Base-by-base conservation (phyloP, 805 yeast species). In the Ogataea degrootiae region DNA sequence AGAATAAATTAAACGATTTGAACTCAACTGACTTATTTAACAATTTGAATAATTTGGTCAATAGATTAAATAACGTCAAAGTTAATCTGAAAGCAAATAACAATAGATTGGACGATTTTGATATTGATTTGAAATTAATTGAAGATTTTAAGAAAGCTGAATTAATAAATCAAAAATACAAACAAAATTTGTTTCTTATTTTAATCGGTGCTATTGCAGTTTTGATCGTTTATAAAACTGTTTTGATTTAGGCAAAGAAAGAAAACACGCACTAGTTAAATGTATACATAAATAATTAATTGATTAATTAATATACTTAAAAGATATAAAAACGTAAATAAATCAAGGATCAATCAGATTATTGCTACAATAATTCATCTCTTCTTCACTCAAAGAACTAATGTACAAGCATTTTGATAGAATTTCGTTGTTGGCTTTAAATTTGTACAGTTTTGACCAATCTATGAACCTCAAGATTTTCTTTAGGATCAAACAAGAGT, bases 351-450 rank as follows among this genome's bases (percentile, higher is more conserved):
- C 51, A 34, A 50, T 34, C 23, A 65, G 41, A 16, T 59, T 52
- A 11, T 51, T 43, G 23, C 62, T 49, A 47, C 78, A 73, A n/a
- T 55, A 58, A 12, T 61, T 60, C 83, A 84, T 83, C 62, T 88
- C 96, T 23, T 81, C 85, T 54, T 82, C 88, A 37, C 83, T 79
- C 44, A 87, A 68, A 6, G 90, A 75, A 53, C 83, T 82, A 53
- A 90, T 79, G 66, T 90, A 90, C 34, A 90, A 75, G 66, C 97
- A 91, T 62, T 85, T 88, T 46, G 96, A 83, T 51, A 92, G 63
- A 21, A 90, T 63, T 43, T 87, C 91, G 12, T 78, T 75, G 44
- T 85, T 73, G 2, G 72, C 66, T 42, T 72, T 64, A 44, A 85
- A 68, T 14, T 71, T 60, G 69, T 89, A 91, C 49, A 84, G 73